Percentiles rank a stretch among this genome's conserved stretches.
phyloP scores from a whole-genome alignment of 768 basidiomycete genomes.

The Podaxis carcinomalis region DNA sequence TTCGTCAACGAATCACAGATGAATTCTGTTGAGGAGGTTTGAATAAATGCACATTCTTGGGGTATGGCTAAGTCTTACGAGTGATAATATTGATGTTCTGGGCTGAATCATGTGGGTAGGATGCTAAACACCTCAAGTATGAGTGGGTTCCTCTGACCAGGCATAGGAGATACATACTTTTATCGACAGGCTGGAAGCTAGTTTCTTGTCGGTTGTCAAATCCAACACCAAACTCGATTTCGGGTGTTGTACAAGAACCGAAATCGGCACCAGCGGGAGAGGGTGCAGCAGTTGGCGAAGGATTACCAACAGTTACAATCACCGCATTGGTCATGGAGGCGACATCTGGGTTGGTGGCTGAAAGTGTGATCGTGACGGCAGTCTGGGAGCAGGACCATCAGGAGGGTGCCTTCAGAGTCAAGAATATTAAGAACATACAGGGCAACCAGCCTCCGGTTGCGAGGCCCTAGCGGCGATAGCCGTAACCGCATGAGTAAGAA shows the following conservation, averaged over 20 bases:
- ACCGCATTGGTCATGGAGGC: slow-evolving; percentile 22
- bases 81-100: slow-evolving; percentile 54
- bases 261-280: slow-evolving; percentile 36
- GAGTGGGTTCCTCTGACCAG: not conserved
- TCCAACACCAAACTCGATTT: slow-evolving; percentile 54
- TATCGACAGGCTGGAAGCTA: slow-evolving; percentile 51
- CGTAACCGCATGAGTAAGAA: not conserved
- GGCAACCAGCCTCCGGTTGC: slow-evolving; percentile 12
- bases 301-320: slow-evolving; percentile 25
- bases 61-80: slow-evolving; percentile 18
- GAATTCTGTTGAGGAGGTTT: slow-evolving; percentile 26
- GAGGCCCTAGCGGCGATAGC: not conserved
- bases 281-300: slow-evolving; percentile 16
- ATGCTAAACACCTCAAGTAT: slow-evolving; percentile 19
- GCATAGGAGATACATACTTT: slow-evolving; percentile 23
- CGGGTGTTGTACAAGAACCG: slow-evolving; percentile 50
- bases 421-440: slow-evolving; percentile 15
- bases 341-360: slow-evolving; percentile 22
- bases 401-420: not conserved
- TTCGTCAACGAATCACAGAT: slow-evolving; percentile 53
- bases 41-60: not conserved
- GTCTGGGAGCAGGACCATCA: slow-evolving; percentile 14
- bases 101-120: slow-evolving; percentile 52
- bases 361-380: slow-evolving; percentile 32
- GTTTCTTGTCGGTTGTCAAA: slow-evolving; percentile 59